Conservation (phyloP, 2,329 filamentous ascomycete species). For the Cladosporium cucumerinum region DNA sequence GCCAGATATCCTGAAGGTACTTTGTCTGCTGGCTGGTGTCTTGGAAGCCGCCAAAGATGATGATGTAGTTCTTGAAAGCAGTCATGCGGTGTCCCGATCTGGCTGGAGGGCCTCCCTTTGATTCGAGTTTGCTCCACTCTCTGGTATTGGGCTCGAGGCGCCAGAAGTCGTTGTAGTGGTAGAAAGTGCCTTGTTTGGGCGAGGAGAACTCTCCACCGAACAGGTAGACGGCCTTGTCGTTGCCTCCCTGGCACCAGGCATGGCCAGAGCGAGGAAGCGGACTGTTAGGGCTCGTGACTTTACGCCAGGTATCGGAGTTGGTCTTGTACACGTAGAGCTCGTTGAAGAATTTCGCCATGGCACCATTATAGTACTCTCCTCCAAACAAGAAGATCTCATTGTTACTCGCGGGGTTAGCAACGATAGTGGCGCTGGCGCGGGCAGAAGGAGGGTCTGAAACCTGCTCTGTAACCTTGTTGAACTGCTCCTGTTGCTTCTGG, state of each 20-base stretch:
- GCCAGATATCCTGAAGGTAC: conserved; percentile 89
- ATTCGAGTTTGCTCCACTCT: conserved; percentile 90
- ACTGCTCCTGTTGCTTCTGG: conserved; percentile 84
- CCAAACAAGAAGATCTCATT: conserved; percentile 91
- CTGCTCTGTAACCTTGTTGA: conserved; percentile 87
- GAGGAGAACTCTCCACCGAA: conserved; percentile 97
- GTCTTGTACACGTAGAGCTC: conserved; percentile 69
- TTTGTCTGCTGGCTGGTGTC: conserved; percentile 94
- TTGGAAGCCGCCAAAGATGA: conserved; percentile 95
- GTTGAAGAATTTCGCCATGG: conserved; percentile 69
- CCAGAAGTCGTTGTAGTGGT: conserved; percentile 99
- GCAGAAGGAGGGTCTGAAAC: conserved; percentile 69
- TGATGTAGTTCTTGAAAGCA: conserved; percentile 93
- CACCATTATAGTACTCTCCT: conserved; percentile 93
- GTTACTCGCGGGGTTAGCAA: conserved; percentile 79
- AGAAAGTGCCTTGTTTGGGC: conserved; percentile 96
- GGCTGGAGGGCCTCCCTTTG: conserved; percentile 74
- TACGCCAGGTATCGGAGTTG: conserved; percentile 84
- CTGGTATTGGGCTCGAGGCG: conserved; percentile 75
- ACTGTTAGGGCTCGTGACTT: conserved; percentile 84
- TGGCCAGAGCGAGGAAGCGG: conserved; percentile 88
- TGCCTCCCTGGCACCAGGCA: conserved; percentile 88
- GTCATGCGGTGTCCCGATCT: conserved; percentile 86
- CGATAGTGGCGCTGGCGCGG: conserved; percentile 73
- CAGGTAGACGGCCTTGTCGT: conserved; percentile 79